A percentile compares a stretch with the other conserved stretches of the same genome.
phyloP scores from a whole-genome alignment of 2,329 filamentous ascomycete species.

The Pseudocercospora pini-densiflorae region DNA sequence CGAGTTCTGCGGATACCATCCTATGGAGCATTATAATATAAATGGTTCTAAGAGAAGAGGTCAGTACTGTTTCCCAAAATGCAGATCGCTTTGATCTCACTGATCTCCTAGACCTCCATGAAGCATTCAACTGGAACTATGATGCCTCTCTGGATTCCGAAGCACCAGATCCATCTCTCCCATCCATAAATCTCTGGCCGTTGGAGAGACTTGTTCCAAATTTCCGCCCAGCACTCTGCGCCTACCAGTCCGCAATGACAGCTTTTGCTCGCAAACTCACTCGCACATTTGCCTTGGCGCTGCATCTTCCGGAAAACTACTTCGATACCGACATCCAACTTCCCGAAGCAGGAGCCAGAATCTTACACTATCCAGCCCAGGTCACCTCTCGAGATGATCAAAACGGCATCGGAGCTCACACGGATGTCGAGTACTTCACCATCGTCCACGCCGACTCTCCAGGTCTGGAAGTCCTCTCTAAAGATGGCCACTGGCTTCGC shows the following conservation, averaged over 20 bases:
- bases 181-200: conserved; percentile 19
- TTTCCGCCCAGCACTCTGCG: conserved; percentile 39
- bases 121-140: conserved; percentile 25
- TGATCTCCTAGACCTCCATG: conserved; percentile 59
- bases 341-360: conserved; percentile 42
- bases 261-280: conserved; percentile 43
- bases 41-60: conserved; percentile 3
- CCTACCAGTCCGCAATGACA: conserved; percentile 43
- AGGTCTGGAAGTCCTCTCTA: neutral
- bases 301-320: conserved; percentile 40
- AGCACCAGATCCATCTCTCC: conserved; percentile 3
- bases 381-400: neutral
- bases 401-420: conserved; percentile 1
- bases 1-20: conserved; percentile 14
- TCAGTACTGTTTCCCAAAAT: neutral
- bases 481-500: neutral
- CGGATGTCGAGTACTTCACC: conserved; percentile 3
- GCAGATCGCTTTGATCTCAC: conserved; percentile 55
- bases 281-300: conserved; percentile 42
- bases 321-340: conserved; percentile 44
- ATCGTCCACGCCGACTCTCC: neutral
- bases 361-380: conserved; percentile 43
- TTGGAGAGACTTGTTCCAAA: conserved; percentile 28
- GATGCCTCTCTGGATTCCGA: conserved; percentile 13
- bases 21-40: conserved; percentile 5